Base-by-base conservation (phyloP, 2,329 filamentous ascomycete species). In the Penicillium verrucosum region DNA sequence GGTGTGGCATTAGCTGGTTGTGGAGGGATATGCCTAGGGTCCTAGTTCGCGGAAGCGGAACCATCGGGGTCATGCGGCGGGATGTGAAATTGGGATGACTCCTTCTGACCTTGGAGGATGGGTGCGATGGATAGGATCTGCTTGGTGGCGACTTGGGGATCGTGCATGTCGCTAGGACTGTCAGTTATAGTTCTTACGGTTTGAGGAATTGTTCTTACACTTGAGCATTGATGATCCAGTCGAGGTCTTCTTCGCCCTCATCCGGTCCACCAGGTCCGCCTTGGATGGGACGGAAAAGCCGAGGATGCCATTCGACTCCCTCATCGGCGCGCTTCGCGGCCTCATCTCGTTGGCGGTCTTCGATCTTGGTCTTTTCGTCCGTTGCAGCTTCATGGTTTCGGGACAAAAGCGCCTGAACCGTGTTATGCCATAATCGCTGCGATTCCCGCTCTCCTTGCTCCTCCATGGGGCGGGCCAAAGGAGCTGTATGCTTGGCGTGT, bases 301-400 rank as follows among this genome's bases (percentile, higher is more conserved):
- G 86, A 0, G 94, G 93, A 34, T 86, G 85, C 94, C 94, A 99
- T 61, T 96, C 90, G 8, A 92, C 79, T 12, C 88, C 88, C 11
- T 92, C 86, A 46, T 92, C 88, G 32, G 84, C 84, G 66, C 94
- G 83, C 68, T 85, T 85, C 18, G 92, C 88, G 2, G 94, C 92
- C 70, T 97, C 93, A 61, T 92, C 88, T 68, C 94, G 84, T 75
- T 99, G 94, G 69, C 84, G 86, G 67, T 97, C 93, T 72, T 99
- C 94, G 57, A 99, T 90, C 72, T 89, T 89, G n/a, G 90, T 92
- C 79, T 99, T 99, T 70, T 97, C 93, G 61, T 94, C 89, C 0
- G 94, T 99, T 4, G 94, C 94, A 9, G 88, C 76, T 64, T 90
- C 89, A 68, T 99, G 94, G 66, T 99, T 92, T 57, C 87, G 85